Percentiles rank a stretch among this genome's conserved stretches.
Evolutionary conservation across 1,284 basidiomycete species (phyloP).

Genomic region (Puccinia triticina): DNA sequence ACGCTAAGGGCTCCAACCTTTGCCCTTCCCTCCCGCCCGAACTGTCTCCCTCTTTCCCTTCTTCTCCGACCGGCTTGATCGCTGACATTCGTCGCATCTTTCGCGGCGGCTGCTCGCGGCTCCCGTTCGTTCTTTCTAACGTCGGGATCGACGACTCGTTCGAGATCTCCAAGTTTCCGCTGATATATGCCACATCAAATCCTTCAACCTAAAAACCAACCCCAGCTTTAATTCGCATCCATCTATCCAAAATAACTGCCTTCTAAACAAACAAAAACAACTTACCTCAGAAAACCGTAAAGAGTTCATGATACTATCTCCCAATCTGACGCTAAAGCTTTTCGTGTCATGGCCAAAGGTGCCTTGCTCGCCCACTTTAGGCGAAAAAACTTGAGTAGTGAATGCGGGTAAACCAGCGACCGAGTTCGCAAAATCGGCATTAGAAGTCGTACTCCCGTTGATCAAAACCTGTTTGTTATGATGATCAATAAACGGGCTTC

Average conservation of each 20-base stretch:
- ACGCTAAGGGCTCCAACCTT: slow-evolving; percentile 60
- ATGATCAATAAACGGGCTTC: not conserved
- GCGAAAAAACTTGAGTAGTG: slow-evolving; percentile 86
- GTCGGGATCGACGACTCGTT: slow-evolving; percentile 71
- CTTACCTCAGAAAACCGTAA: slow-evolving; percentile 83
- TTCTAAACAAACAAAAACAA: not conserved
- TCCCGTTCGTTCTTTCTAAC: slow-evolving; percentile 43
- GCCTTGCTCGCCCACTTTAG: slow-evolving; percentile 72
- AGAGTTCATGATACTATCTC: slow-evolving; percentile 77
- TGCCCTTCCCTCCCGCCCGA: slow-evolving; percentile 19
- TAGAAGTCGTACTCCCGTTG: slow-evolving; percentile 71
- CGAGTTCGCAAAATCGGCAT: slow-evolving; percentile 74
- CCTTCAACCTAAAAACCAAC: slow-evolving; percentile 78
- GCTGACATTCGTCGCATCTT: slow-evolving; percentile 24
- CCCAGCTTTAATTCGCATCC: not conserved
- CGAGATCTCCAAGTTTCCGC: slow-evolving; percentile 77
- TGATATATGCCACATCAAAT: slow-evolving; percentile 89
- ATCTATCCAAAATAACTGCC: slow-evolving; percentile 29
- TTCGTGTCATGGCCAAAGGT: slow-evolving; percentile 94
- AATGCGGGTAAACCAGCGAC: slow-evolving; percentile 79
- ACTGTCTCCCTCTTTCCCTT: slow-evolving; percentile 56
- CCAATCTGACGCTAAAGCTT: slow-evolving; percentile 89
- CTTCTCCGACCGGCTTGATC: slow-evolving; percentile 40
- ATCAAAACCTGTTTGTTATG: slow-evolving; percentile 73
- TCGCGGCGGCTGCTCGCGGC: slow-evolving; percentile 3